phyloP scores from a whole-genome alignment of 805 yeast genomes.

The Wickerhamomyces sydowiorum region DNA sequence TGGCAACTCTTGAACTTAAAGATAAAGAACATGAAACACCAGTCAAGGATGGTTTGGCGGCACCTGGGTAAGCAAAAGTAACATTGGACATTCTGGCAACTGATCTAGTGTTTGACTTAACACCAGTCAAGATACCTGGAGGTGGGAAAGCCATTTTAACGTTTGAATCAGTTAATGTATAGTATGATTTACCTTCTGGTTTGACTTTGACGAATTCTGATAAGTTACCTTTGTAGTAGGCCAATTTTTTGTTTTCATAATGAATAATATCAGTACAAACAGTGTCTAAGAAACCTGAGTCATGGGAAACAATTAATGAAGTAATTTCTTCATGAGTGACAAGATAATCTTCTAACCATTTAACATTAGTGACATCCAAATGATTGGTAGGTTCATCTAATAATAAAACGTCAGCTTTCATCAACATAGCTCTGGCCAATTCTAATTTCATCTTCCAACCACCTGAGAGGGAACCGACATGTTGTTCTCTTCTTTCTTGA shows the following conservation, averaged over 20 bases:
- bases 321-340: constrained; percentile 81
- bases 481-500: constrained; percentile 81
- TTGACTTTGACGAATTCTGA: constrained; percentile 86
- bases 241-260: constrained; percentile 91
- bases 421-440: constrained; percentile 97
- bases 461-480: constrained; percentile 93
- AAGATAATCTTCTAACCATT: constrained; percentile 90
- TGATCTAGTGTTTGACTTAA: constrained; percentile 88
- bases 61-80: constrained; percentile 87
- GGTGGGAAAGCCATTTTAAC: constrained; percentile 98
- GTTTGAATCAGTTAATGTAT: constrained; percentile 86
- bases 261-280: constrained; percentile 97
- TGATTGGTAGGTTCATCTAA: constrained; percentile 99
- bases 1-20: constrained; percentile 93
- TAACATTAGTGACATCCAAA: constrained; percentile 88
- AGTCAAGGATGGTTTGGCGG: constrained; percentile 71
- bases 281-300: constrained; percentile 90
- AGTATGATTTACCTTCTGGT: constrained; percentile 96
- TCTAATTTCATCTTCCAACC: constrained; percentile 99
- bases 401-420: constrained; percentile 91
- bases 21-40: constrained; percentile 88
- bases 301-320: constrained; percentile 94
- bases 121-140: constrained; percentile 97
- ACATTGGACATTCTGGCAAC: constrained; percentile 85
- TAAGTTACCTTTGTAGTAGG: constrained; percentile 92